phyloP scores from a whole-genome alignment of 192 early-diverging fungal genomes.

The Geosiphon pyriformis region DNA sequence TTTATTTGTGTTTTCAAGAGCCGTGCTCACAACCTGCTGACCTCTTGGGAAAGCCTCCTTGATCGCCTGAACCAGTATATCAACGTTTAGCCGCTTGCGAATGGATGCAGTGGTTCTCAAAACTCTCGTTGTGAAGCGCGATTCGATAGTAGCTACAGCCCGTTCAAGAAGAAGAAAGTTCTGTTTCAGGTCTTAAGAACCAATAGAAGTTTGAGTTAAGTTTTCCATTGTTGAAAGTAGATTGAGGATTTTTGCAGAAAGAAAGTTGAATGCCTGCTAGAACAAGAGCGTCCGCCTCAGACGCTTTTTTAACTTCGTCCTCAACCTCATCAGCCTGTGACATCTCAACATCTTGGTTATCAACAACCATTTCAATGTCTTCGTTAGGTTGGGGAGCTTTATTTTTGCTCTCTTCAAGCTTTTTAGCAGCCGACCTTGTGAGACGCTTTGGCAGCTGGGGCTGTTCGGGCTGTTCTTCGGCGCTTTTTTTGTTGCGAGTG shows the following conservation, averaged over 20 bases:
- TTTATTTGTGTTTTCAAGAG: too few species aligned
- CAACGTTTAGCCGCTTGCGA: constrained; percentile 69
- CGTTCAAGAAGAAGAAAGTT: constrained; percentile 79
- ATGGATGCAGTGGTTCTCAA: constrained; percentile 74
- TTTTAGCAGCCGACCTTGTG: not conserved
- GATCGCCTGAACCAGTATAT: constrained; percentile 57
- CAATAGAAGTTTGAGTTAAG: not conserved
- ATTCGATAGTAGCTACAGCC: constrained; percentile 77
- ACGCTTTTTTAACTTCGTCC: not conserved
- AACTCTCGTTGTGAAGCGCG: constrained; percentile 84
- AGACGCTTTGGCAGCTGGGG: not conserved
- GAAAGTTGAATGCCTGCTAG: not conserved
- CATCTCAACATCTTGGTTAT: constrained; percentile 19
- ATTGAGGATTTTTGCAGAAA: not conserved
- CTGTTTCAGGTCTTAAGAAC: constrained; percentile 73
- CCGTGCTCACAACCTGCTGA: too few species aligned
- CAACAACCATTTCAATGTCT: not conserved
- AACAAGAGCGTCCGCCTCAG: constrained; percentile 14
- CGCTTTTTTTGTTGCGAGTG: not conserved
- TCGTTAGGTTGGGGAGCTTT: not conserved
- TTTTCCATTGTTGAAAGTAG: not conserved
- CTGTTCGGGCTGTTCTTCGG: not conserved
- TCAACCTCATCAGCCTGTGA: constrained; percentile 7
- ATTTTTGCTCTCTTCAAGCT: not conserved
- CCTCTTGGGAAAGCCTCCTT: constrained; percentile 45